Conservation (phyloP, 2,329 filamentous ascomycete genomes). For the Microascus cirrosus region DNA sequence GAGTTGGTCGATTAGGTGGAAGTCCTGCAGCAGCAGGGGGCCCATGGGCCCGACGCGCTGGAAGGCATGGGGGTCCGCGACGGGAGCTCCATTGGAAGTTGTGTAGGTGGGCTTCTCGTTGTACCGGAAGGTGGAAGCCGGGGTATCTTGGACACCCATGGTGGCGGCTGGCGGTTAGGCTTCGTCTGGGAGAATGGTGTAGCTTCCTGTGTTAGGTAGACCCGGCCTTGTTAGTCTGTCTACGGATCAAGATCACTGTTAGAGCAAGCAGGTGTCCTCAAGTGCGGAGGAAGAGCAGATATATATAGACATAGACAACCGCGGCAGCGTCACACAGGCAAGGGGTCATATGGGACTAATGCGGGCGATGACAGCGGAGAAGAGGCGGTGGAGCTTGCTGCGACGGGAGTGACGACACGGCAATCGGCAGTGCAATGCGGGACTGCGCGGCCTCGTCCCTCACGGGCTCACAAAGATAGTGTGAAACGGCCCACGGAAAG, state of each 20-base stretch:
- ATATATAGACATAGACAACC: not conserved
- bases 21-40: constrained; percentile 14
- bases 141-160: not conserved
- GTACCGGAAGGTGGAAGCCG: constrained; percentile 23
- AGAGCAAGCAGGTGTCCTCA: not conserved
- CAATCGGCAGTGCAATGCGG: too few species aligned
- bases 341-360: not conserved
- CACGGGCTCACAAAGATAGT: too few species aligned
- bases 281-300: not conserved
- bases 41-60: constrained; percentile 35
- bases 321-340: not conserved
- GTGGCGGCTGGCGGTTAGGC: not conserved
- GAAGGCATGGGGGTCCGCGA: constrained; percentile 33
- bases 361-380: not conserved
- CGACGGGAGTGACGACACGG: too few species aligned
- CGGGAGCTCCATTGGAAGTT: constrained; percentile 46
- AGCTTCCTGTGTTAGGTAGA: not conserved
- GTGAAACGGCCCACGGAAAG: too few species aligned
- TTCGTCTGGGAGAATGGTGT: not conserved
- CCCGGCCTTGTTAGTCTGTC: not conserved
- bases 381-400: not conserved
- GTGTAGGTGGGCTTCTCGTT: constrained; percentile 48
- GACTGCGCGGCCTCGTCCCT: too few species aligned
- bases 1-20: constrained; percentile 53
- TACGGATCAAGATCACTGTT: not conserved